These are phyloP conservation scores for Phytophthora colocasiae DNA, from an alignment of 352 stramenopile genomes.

Conservation along the genomic window DNA sequence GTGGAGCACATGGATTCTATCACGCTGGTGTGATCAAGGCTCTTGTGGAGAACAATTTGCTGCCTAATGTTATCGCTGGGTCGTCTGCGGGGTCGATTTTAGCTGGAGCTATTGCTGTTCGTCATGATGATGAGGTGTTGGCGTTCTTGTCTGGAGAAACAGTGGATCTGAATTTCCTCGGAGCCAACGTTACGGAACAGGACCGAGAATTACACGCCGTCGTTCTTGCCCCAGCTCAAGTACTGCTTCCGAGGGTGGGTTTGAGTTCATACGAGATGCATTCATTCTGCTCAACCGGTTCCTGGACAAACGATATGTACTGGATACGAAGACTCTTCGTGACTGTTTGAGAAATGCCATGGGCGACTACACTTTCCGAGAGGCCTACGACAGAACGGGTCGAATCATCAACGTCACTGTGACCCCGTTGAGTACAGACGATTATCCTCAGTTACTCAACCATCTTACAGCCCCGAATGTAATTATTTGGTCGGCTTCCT, in stretches of 20 bases:
- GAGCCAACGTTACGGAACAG: constrained; percentile 68
- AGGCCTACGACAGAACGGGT: constrained; percentile 98
- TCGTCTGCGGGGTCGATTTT: constrained; percentile 95
- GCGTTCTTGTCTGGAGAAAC: constrained; percentile 54
- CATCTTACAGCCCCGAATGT: constrained; percentile 99
- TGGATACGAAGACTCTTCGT: constrained; percentile 74
- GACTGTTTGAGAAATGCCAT: constrained; percentile 89
- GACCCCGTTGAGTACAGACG: constrained; percentile 88
- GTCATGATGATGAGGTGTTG: constrained; percentile 93
- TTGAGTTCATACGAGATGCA: constrained; percentile 51
- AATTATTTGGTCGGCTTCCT: constrained; percentile 97
- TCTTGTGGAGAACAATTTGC: constrained; percentile 93
- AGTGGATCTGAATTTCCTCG: constrained; percentile 71
- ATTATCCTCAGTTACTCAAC: constrained; percentile 98
- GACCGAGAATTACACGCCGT: constrained; percentile 69
- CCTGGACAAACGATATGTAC: constrained; percentile 70
- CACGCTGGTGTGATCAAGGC: constrained; percentile 97
- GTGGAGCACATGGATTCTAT: constrained; percentile 96
- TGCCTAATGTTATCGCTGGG: constrained; percentile 96
- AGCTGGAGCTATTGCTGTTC: constrained; percentile 92
- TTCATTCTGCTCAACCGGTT: constrained; percentile 72
- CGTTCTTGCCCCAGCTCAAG: constrained; percentile 53
- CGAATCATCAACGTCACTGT: constrained; percentile 99
- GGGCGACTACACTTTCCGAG: constrained; percentile 98
- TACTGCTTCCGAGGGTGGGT: constrained; percentile 58